These are phyloP conservation scores for Globisporangium barbulae DNA, from an alignment of 352 stramenopile species.

Conservation along the genomic window DNA sequence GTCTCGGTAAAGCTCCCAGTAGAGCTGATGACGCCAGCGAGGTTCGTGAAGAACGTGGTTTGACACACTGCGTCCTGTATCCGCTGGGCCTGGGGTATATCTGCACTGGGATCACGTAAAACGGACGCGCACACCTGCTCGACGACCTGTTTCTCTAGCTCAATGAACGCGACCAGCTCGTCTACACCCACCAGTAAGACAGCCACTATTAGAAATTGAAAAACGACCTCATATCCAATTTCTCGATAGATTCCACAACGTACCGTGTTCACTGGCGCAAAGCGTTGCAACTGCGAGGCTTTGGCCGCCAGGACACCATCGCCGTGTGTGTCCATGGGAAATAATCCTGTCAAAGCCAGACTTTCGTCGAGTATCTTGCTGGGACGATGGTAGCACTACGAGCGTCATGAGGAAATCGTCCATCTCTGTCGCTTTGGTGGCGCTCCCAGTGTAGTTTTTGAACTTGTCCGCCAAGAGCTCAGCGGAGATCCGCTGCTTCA, in stretches of 20 bases:
- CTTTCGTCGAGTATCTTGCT: background rate
- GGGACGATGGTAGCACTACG: background rate
- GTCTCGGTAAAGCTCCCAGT: background rate
- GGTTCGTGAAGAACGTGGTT: conserved; percentile 9
- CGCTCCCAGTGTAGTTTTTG: conserved; percentile 2
- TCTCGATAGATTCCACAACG: background rate
- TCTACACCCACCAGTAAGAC: conserved; percentile 15
- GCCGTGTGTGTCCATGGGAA: background rate
- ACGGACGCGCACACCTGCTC: conserved; percentile 20
- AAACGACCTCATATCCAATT: background rate
- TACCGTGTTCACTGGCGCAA: background rate
- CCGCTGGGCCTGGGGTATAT: background rate
- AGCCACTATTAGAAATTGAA: background rate
- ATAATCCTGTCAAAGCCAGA: background rate
- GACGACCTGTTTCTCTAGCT: conserved; percentile 39
- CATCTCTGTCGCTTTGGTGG: background rate
- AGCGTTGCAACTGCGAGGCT: conserved; percentile 6
- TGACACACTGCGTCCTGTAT: conserved; percentile 1
- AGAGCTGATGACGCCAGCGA: background rate
- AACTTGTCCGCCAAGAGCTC: conserved; percentile 6
- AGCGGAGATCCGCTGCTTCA: conserved; percentile 7
- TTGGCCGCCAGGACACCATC: conserved; percentile 13
- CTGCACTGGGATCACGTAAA: conserved; percentile 1
- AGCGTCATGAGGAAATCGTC: background rate
- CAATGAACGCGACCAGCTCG: conserved; percentile 29